Evolutionary conservation across 306 rosid species (phyloP), one percentile per base, ranked within the genome.

Genomic region (Begonia masoniana): DNA sequence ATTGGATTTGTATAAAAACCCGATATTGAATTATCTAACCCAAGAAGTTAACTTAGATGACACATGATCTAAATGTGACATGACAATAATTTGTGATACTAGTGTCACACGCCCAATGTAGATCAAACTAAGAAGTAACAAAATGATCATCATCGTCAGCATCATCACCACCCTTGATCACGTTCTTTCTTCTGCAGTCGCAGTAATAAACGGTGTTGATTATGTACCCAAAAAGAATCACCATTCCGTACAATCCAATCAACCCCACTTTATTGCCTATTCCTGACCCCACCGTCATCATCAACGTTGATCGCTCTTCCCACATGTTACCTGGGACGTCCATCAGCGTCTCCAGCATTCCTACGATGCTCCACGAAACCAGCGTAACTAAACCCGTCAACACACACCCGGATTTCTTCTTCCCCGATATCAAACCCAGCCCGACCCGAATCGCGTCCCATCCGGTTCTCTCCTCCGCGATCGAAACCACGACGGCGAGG

Each of bases 401-500:
- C 1, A 52, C 55, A 77, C 81, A 82, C 53, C 82, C 97, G 59
- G 78, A 66, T 0, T 62, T 1, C 67, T 79, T 65, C 41, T 60
- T 62, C 0, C 81, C 95, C 31, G 52, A 69, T 77, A 88, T 80
- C 23, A 85, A 13, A 0, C n/a, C 64, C 48, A 66, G 70, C 8
- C 82, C 97, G 10, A 48, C 56, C 55, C 69, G 67, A 19, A 84
- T 66, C 8, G 97, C 94, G 0, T 82, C 84, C 74, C 70, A 75
- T 0, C 94, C 97, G 56, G 58, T 64, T 17, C 63, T 71, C 21
- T 88, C 97, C 55, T 88, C 97, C 0, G 72, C 74, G 45, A 84
- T 67, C 36, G 97, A 84, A 0, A 78, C 81, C 14, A 88, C 94
- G 4, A 88, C 21, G 0, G 67, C 77, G 0, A 82, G 45, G 49